Evolutionary conservation across 208 protist genomes (phyloP).

Genomic region (Crithidia bombi): DNA sequence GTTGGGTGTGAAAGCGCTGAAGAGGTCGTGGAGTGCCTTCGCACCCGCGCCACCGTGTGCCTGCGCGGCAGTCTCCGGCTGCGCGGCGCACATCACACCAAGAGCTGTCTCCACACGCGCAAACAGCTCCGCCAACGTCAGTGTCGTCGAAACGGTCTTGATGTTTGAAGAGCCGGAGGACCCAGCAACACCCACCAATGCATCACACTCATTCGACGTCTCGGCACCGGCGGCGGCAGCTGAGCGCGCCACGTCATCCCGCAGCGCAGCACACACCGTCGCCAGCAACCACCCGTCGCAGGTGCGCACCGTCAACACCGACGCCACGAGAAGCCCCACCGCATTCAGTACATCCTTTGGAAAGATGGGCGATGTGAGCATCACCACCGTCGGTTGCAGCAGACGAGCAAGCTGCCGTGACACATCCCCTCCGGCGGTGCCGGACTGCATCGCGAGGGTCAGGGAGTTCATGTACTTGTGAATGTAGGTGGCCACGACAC

Average conservation of each 20-base stretch:
- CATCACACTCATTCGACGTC: not conserved
- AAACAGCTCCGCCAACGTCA: conserved; percentile 23
- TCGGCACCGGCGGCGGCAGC: not conserved
- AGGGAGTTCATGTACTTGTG: conserved; percentile 77
- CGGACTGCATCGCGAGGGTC: conserved; percentile 16
- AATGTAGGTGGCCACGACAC: conserved; percentile 81
- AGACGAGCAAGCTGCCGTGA: conserved; percentile 44
- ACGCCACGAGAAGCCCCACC: conserved; percentile 77
- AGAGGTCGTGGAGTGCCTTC: conserved; percentile 37
- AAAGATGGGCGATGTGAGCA: conserved; percentile 71
- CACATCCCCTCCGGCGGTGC: conserved; percentile 2
- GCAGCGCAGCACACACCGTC: conserved; percentile 48
- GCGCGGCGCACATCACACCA: conserved; percentile 19
- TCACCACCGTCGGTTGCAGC: conserved; percentile 52
- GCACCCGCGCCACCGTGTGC: conserved; percentile 11
- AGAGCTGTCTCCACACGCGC: conserved; percentile 19
- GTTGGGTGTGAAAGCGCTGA: conserved; percentile 65
- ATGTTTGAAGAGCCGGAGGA: no score
- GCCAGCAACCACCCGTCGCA: conserved; percentile 56
- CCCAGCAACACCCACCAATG: not conserved
- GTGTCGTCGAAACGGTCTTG: no score
- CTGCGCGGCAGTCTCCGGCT: conserved; percentile 9
- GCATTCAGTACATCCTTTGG: conserved; percentile 92
- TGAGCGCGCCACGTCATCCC: conserved; percentile 8
- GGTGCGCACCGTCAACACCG: conserved; percentile 66